Base-by-base conservation (phyloP, 768 basidiomycete genomes). In the Amanita exitialis region DNA sequence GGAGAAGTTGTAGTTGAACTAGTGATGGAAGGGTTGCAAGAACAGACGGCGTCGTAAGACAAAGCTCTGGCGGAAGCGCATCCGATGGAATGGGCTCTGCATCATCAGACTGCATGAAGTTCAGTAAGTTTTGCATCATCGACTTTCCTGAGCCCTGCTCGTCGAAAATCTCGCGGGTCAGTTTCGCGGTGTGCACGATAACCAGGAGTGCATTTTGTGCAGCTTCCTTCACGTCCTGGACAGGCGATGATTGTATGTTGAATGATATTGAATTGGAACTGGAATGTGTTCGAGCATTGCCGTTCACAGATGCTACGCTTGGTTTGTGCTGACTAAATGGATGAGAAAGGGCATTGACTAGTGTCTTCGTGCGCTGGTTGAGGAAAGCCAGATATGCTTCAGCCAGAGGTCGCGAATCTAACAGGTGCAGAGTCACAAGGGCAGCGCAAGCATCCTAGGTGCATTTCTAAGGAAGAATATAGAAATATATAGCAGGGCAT, bases 361-460 rank as follows among this genome's bases (percentile, higher is more conserved):
- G 64, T 3, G 78, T 74, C 62, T 78, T 80, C 21, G 76, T 72
- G 6, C 88, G 77, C 62, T 96, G 91, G 0, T 72, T 64, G 3
- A 96, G 76, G 51, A 89, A 78, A 3, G 84, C 75, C 4, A 74
- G 67, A 27, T 94, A 68, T 0, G 86, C 82, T 44, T 93, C 90
- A 18, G 70, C 63, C 7, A 94, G 68, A 5, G 92, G 87, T 42
- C 83, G 74, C 5, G 90, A 90, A 59, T 96, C 93, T 23, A 97
- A 76, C n/a, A 96, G 74, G 62, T 94, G 84, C 38, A 97, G 76
- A 0, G 88, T 84, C 8, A 94, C 70, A 8, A 95, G 73, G 3
- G 83, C 83, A 2, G 90, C 82, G 56, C 90, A 89, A 1, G 76
- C 75, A 51, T 81, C 81, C 88, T 92, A 56, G 4, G 27, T 20